A percentile compares a stretch with the other conserved stretches of the same genome.
These are phyloP conservation scores for Nannizziopsis barbatae DNA, from an alignment of 2,329 filamentous ascomycete species.

Conservation along the genomic window DNA sequence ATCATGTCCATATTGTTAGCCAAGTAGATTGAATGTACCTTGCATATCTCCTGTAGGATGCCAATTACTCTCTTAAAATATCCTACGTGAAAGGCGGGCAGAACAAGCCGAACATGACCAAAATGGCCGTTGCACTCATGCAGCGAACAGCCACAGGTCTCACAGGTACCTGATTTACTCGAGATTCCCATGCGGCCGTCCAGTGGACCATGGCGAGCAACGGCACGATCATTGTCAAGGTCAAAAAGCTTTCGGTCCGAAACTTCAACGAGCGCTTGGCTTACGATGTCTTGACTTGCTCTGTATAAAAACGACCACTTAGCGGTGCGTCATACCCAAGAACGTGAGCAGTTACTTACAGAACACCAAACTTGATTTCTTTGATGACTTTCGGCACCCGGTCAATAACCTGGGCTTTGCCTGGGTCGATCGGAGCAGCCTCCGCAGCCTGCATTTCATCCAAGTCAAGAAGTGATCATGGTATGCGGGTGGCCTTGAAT, in stretches of 20 bases:
- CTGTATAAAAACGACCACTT: conserved; percentile 32
- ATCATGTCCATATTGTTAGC: not conserved
- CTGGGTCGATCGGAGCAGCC: conserved; percentile 38
- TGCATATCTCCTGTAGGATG: conserved; percentile 92
- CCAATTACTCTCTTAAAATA: conserved; percentile 89
- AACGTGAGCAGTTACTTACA: conserved; percentile 43
- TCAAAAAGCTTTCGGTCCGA: conserved; percentile 93
- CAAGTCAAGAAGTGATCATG: conserved; percentile 1
- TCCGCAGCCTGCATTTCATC: conserved; percentile 31
- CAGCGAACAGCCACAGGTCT: conserved; percentile 71
- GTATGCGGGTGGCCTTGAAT: not conserved
- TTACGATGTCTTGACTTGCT: conserved; percentile 87
- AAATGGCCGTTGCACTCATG: conserved; percentile 90
- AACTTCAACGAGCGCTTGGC: conserved; percentile 87
- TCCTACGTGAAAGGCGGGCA: conserved; percentile 91
- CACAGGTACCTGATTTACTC: conserved; percentile 65
- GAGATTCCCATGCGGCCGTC: conserved; percentile 83
- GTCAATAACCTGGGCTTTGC: conserved; percentile 83
- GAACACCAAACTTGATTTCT: conserved; percentile 85
- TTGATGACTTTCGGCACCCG: conserved; percentile 83
- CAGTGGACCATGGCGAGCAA: conserved; percentile 72
- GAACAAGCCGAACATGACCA: conserved; percentile 76
- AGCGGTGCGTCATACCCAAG: not conserved
- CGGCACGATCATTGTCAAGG: conserved; percentile 63
- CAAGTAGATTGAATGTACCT: conserved; percentile 36